phyloP scores from a whole-genome alignment of 768 basidiomycete genomes.

The Auriscalpium vulgare region DNA sequence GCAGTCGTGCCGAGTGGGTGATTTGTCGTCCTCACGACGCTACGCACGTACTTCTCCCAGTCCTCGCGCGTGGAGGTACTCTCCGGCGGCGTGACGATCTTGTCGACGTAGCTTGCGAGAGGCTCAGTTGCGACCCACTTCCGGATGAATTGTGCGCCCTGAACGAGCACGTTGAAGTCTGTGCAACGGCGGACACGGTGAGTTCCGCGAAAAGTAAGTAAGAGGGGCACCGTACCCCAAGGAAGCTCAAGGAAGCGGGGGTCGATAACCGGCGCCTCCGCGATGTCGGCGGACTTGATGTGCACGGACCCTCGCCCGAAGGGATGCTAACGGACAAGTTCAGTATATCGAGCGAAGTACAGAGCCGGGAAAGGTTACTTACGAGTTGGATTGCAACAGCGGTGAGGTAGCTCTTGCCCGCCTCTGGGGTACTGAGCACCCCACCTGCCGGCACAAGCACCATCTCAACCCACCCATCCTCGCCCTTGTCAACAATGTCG shows the following conservation, averaged over 20 bases:
- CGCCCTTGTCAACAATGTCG: conserved; percentile 7
- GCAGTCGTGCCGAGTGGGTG: conserved; percentile 13
- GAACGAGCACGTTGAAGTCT: conserved; percentile 11
- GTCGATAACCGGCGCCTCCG: conserved; percentile 6
- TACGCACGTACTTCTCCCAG: conserved; percentile 9
- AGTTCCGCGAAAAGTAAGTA: background rate
- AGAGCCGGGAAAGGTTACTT: background rate
- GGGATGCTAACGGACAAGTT: conserved; percentile 1
- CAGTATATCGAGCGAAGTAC: background rate
- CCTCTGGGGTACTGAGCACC: conserved; percentile 3
- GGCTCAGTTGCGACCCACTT: conserved; percentile 12
- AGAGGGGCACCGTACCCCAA: conserved; percentile 5
- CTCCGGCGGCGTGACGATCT: conserved; percentile 7
- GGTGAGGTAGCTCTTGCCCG: conserved; percentile 8
- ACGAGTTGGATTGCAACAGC: conserved; percentile 14
- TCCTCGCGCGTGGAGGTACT: conserved; percentile 2
- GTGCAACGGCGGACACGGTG: background rate
- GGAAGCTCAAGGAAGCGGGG: conserved; percentile 8
- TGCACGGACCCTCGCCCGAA: conserved; percentile 12
- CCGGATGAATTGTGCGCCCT: conserved; percentile 8
- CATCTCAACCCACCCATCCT: conserved; percentile 12
- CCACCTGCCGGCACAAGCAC: conserved; percentile 12
- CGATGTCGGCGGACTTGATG: conserved; percentile 8
- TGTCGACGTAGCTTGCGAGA: conserved; percentile 2
- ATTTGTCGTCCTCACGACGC: conserved; percentile 12